Base-by-base conservation (phyloP, 106 monocot species). In the Dendrobium catenatum region DNA sequence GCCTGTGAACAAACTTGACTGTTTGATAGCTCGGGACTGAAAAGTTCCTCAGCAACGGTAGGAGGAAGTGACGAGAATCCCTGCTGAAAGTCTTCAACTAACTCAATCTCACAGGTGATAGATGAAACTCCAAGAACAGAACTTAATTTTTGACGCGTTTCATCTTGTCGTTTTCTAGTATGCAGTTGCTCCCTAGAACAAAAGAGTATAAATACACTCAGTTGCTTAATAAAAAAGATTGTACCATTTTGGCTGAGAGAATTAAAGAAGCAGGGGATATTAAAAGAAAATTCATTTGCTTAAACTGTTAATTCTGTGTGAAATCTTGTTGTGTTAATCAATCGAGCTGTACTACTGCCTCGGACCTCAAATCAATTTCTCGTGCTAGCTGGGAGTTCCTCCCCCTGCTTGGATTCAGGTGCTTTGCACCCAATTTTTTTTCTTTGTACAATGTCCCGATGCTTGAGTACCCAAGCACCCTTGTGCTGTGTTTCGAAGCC, bases 101-200 rank as follows among this genome's bases (percentile, higher is more conserved):
- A 76, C 31, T 87, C 83, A 29, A 98, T 83, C 77, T 98, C 97
- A 74, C 92, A 94, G 66, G 82, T 86, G 6, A 92, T 84, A 24
- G 85, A 93, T 8, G 86, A 88, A 8, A 89, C 82, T 66, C 97
- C 94, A 70, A 98, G 77, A 73, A 85, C 85, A 41, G 81, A 85
- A 37, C 73, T 83, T 77, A 98, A 54, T 70, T 84, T 84, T 31
- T 83, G 70, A 41, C 90, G 89, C 56, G 91, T 92, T 56, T 97
- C 97, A 55, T 94, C 91, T 73, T 89, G 90, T 78, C 94, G 90
- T 61, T 79, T 84, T 81, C 84, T 85, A 10, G 86, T 89, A 72
- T 94, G 92, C 82, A 98, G 86, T 51, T 89, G 84, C 79, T 92
- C 92, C 94, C 97, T 98, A 56, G 49, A 85, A 31, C 40, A 42